Evolutionary conservation across 768 basidiomycete genomes (phyloP), one percentile per base, ranked within the genome.

Genomic region (Suillus tomentosus): DNA sequence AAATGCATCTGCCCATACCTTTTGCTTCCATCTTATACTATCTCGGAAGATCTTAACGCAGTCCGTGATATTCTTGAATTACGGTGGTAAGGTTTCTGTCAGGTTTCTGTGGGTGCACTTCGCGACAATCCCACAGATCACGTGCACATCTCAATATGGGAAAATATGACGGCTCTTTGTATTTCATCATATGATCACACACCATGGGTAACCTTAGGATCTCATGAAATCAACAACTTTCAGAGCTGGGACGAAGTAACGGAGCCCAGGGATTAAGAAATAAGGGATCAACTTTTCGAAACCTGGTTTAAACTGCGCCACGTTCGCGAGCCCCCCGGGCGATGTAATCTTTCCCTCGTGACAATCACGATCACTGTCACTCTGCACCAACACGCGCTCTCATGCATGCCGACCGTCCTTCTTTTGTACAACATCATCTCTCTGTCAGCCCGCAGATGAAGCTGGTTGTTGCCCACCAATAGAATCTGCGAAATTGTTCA

Each of bases 161-260:
- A 31, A 31, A 31, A 31, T 6, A 31, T 31, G 31, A 31, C 5
- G 5, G 6, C 31, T 31, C 31, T 31, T 31, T 31, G 31, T 31
- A 31, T 55, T 31, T 17, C 51, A 31, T 53, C 53, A 54, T 19
- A 19, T n/a, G 10, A 47, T 47, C 31, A 31, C 31, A n/a, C 31
- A 53, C 19, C 24, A 24, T 5, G 48, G 14, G 50, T 50, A 50
- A 24, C 24, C 5, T 27, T 31, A 11, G 17, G 51, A 83, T 67
- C 62, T 80, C 80, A 22, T 11, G 85, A 83, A 56, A 88, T 77
- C 19, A 83, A 62, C 31, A 14, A 85, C 83, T 13, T 85, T 71
- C 66, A 88, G 70, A 13, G 81, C 83, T 19, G 85, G 85, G 6
- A 85, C 84, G 47, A 48, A 87, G 75, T 65, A 88, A 89, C 17